phyloP scores from a whole-genome alignment of 495 filamentous ascomycete genomes.

The Penicillium alfredii region DNA sequence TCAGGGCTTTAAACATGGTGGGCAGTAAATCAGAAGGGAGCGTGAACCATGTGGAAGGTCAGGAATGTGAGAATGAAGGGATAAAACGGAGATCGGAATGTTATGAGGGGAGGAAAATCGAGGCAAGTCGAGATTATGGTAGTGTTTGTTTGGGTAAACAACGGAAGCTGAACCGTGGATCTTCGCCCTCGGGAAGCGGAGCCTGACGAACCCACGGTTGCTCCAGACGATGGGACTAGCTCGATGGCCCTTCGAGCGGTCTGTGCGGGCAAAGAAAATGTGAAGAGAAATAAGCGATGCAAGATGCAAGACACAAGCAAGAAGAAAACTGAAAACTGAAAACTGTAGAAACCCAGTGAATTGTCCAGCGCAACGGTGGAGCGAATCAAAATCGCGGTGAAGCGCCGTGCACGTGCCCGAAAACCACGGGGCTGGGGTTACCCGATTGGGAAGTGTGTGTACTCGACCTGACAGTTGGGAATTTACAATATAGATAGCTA shows the following conservation, averaged over 20 bases:
- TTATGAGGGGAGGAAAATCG: constrained; percentile 3
- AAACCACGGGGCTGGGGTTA: constrained; percentile 20
- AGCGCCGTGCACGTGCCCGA: constrained; percentile 31
- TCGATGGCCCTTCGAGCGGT: too few relatives aligned
- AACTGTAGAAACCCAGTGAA: constrained; percentile 5
- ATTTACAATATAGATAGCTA: too few relatives aligned
- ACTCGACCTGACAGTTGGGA: too few relatives aligned
- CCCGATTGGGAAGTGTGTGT: neutral
- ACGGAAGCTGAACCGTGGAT: constrained; percentile 41
- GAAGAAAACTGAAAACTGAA: constrained; percentile 4
- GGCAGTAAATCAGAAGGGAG: constrained; percentile 26
- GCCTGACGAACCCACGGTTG: constrained; percentile 13
- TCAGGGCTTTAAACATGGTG: constrained; percentile 43
- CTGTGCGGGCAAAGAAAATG: too few relatives aligned
- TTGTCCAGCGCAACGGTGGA: constrained; percentile 17
- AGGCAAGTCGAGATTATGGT: constrained; percentile 10
- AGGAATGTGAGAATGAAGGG: constrained; percentile 17
- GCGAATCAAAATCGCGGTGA: constrained; percentile 39
- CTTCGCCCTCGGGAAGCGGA: constrained; percentile 14
- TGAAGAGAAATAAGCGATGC: too few relatives aligned
- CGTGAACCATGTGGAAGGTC: constrained; percentile 29
- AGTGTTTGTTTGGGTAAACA: constrained; percentile 30
- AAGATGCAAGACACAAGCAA: neutral
- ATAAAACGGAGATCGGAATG: constrained; percentile 6
- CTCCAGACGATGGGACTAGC: constrained; percentile 31